Conservation (phyloP, 305 asterid species). For the Salvia sclarea region DNA sequence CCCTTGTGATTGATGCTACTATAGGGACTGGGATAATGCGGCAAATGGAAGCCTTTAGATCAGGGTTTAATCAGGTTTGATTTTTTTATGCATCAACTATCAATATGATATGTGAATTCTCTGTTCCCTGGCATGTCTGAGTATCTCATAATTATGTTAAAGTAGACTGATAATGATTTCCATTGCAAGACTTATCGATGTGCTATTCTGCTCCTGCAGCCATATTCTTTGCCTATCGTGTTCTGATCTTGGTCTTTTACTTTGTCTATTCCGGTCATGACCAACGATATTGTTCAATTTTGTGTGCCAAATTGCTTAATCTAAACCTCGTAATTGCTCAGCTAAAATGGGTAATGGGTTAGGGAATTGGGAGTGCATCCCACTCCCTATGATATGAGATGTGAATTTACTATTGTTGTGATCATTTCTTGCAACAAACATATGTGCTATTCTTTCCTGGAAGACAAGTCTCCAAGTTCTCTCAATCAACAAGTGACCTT, state of each 20-base stretch:
- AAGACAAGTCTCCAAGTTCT: background rate
- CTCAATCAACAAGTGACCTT: background rate
- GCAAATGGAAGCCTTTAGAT: conserved; percentile 92
- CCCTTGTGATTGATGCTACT: conserved; percentile 87
- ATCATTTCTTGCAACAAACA: background rate
- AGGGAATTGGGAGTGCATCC: background rate
- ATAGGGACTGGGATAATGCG: conserved; percentile 76
- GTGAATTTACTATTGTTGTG: background rate
- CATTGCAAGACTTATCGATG: background rate
- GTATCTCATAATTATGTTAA: background rate
- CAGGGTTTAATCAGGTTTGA: conserved; percentile 93
- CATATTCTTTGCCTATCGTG: background rate
- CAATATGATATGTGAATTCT: background rate
- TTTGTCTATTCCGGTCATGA: background rate
- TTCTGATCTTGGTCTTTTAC: background rate
- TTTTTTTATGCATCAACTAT: conserved; percentile 18
- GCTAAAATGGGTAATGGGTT: background rate
- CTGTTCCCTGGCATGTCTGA: background rate
- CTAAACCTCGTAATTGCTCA: no score
- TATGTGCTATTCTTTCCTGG: background rate
- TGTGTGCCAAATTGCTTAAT: background rate
- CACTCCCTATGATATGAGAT: background rate
- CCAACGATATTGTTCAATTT: background rate
- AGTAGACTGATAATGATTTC: background rate
- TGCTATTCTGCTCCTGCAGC: background rate